Base-by-base conservation (phyloP, 345 rosid species). In the Arabis alpina region DNA sequence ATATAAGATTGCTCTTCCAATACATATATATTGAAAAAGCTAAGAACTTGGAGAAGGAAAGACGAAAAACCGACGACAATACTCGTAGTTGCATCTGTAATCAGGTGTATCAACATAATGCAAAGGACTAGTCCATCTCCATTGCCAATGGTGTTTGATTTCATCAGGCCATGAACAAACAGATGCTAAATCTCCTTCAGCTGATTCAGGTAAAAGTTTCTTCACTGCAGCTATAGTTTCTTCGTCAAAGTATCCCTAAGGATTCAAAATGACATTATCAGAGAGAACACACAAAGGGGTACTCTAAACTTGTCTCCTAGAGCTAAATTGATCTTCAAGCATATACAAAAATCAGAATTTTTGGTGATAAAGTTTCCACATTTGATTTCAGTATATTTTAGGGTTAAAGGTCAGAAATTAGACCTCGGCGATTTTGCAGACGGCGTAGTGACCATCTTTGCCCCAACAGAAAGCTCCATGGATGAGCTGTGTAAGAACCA, bases 21-120 rank as follows among this genome's bases (percentile, higher is more conserved):
- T 3, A 3, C n/a, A 48, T 2, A 32, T 4, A 73, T 44, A 5
- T 8, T 10, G 10, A 13, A 23, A 68, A 6, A 15, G 10, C 27
- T 1, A 10, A 30, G 39, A 27, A 40, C 5, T 48, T 58, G 40
- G 15, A 51, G 2, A 1, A 58, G 3, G 44, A 6, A 28, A 25
- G 37, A 54, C 4, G 7, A 14, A 55, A 36, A 77, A 85, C 97
- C 65, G 69, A 94, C 99, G 82, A 71, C 88, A 84, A 77, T 91
- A 91, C 8, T 80, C 61, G 51, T 94, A 94, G 77, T 83, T 94
- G 80, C 98, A 94, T 81, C 50, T 76, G 82, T 88, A 94, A 79
- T 91, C 97, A 48, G 96, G 99, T 2, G 99, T 94, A 76, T 91
- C 96, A 59, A 87, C 75, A 77, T 86, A 94, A 84, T 94, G 99